phyloP scores from a whole-genome alignment of 2,329 filamentous ascomycete species.

The Penicillium concentricum region DNA sequence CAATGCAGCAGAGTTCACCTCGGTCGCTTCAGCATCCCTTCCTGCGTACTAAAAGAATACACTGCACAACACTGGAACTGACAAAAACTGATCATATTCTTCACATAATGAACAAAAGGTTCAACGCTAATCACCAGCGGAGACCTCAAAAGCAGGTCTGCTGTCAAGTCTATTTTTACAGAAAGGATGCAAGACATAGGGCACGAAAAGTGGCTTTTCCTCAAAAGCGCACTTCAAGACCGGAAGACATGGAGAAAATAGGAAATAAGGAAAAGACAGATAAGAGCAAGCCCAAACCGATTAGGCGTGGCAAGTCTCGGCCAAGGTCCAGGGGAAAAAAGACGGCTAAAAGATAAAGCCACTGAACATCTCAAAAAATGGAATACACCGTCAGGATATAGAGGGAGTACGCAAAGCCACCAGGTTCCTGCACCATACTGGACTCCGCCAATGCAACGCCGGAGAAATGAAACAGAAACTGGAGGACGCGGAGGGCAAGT shows the following conservation, averaged over 20 bases:
- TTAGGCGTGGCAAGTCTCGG: background rate
- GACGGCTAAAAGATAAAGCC: constrained; percentile 12
- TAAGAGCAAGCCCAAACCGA: constrained; percentile 7
- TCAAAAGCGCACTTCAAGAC: constrained; percentile 4
- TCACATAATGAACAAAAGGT: constrained; percentile 33
- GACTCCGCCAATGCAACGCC: constrained; percentile 40
- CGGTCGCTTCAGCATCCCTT: background rate
- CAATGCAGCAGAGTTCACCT: constrained; percentile 5
- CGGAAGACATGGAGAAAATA: constrained; percentile 9
- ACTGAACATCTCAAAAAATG: constrained; percentile 8
- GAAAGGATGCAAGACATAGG: constrained; percentile 28
- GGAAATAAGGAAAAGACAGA: constrained; percentile 12
- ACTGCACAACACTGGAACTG: background rate
- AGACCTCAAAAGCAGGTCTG: constrained; percentile 25
- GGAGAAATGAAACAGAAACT: constrained; percentile 34
- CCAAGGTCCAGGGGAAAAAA: constrained; percentile 1
- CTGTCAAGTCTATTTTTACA: constrained; percentile 41
- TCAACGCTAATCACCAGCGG: constrained; percentile 38
- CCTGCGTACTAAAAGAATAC: background rate
- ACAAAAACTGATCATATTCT: constrained; percentile 33
- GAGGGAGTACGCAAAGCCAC: constrained; percentile 30
- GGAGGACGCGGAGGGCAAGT: constrained; percentile 23
- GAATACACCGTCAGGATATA: constrained; percentile 23
- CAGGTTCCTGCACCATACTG: constrained; percentile 34
- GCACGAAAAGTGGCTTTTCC: constrained; percentile 9